A percentile compares a stretch with the other conserved stretches of the same genome.
Conservation (phyloP, 345 rosid species). For the Erucastrum elatum region DNA sequence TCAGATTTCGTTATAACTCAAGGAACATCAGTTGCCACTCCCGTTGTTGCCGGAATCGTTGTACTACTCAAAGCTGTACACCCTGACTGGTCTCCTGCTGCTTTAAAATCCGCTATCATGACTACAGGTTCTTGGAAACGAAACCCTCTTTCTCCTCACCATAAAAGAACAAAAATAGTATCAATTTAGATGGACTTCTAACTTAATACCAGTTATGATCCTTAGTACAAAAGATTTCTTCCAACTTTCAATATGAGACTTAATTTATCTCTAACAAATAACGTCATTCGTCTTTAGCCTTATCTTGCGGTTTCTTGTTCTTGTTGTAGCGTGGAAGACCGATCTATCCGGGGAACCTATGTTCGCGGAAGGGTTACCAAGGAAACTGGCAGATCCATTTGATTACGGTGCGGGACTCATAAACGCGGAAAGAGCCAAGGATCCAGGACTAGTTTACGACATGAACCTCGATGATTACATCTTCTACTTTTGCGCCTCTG, state of each 20-base stretch:
- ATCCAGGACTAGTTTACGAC: conserved; percentile 38
- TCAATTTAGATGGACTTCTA: background rate
- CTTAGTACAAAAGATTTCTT: background rate
- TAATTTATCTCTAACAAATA: no score
- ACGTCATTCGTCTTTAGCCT: background rate
- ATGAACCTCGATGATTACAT: conserved; percentile 32
- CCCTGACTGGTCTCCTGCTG: conserved; percentile 43
- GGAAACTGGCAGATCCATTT: conserved; percentile 31
- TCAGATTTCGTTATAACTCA: background rate
- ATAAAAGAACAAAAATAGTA: background rate
- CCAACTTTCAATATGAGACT: background rate
- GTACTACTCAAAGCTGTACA: conserved; percentile 29
- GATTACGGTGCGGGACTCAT: conserved; percentile 33
- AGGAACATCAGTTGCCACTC: conserved; percentile 27
- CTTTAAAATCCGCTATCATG: conserved; percentile 34
- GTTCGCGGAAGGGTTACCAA: conserved; percentile 10
- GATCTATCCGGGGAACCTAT: conserved; percentile 23
- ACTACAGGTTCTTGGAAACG: conserved; percentile 30
- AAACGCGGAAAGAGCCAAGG: conserved; percentile 28
- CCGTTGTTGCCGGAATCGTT: conserved; percentile 19
- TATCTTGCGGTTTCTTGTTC: background rate
- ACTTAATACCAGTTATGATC: background rate
- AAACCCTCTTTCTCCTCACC: background rate
- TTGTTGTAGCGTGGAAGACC: conserved; percentile 27
- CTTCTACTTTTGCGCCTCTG: conserved; percentile 23